Percentiles rank a stretch among this genome's conserved stretches.
These are phyloP conservation scores for Zygosaccharomyces rouxii DNA, from an alignment of 805 yeast species.

Conservation along the genomic window DNA sequence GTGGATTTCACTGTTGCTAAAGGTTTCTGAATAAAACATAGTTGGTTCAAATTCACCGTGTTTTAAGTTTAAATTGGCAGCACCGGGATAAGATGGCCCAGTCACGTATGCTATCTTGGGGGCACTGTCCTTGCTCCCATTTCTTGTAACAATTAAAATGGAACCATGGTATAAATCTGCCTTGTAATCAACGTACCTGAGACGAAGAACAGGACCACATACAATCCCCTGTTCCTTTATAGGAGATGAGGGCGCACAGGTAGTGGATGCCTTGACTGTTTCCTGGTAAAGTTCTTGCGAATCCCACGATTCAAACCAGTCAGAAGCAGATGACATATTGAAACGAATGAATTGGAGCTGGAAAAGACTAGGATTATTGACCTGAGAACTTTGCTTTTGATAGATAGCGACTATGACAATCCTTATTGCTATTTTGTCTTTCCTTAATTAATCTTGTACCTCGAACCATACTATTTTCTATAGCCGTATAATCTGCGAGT, in stretches of 20 bases:
- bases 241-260: conserved; percentile 23
- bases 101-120: conserved; percentile 20
- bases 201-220: conserved; percentile 77
- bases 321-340: not conserved
- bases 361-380: not conserved
- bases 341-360: not conserved
- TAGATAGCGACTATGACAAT: no score
- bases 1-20: conserved; percentile 37
- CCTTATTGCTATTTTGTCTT: not conserved
- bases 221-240: conserved; percentile 26
- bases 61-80: not conserved
- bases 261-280: conserved; percentile 21
- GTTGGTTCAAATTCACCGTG: conserved; percentile 47
- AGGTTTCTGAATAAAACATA: conserved; percentile 39
- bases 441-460: not conserved
- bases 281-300: conserved; percentile 19
- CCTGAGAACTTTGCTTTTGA: no score
- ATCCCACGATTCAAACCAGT: conserved; percentile 30
- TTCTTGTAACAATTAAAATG: conserved; percentile 54
- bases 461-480: not conserved
- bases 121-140: conserved; percentile 36
- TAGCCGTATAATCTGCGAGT: conserved; percentile 1
- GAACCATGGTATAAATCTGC: conserved; percentile 59
- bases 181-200: conserved; percentile 57
- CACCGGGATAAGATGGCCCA: conserved; percentile 11